Evolutionary conservation across 768 basidiomycete species (phyloP), one percentile per base, ranked within the genome.

Genomic region (Sistotremastrum suecicum): DNA sequence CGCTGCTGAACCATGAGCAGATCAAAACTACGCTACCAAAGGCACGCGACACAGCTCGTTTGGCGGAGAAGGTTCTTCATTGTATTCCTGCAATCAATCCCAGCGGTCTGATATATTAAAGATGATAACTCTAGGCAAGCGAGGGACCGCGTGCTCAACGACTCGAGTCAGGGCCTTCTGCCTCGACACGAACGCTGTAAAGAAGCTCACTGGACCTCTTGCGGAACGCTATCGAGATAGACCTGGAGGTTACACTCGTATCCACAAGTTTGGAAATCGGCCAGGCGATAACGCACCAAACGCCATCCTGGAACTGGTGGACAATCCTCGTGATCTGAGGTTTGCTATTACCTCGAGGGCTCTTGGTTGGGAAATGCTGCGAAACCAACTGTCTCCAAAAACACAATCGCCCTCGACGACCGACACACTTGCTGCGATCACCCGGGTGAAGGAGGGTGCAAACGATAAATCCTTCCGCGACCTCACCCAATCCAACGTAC

Each of bases 1-100:
- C 90, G 4, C 72, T 98, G 34, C 74, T 99, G 47, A 79, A 97
- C 58, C 90, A 98, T 64, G 89, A 95, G 57, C 85, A 88, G 58
- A 89, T 99, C 59, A 83, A 85, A 61, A 98, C 95, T 5, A 99
- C 95, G 0, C 65, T 97, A 10, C 83, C 94, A 33, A 98, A 97
- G 63, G 95, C 95, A 2, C 82, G 84, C 59, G 91, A 95, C 55
- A 68, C 91, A 4, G 88, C 88, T 9, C 73, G 89, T 53, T 66
- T 97, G 44, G 92, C 91, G 10, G 94, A 99, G 58, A 92, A 94
- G 79, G 91, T 82, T 48, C 20, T 55, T 11, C 30, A 11, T 34
- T 9, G n/a, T 12, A 4, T 12, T 4, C 32, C 43, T 42, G 10
- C 38, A 33, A 20, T 20, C 36, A 9, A 43, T 39, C 29, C 31